Base-by-base conservation (phyloP, 1,284 basidiomycete genomes). In the Laetiporus sulphureus region DNA sequence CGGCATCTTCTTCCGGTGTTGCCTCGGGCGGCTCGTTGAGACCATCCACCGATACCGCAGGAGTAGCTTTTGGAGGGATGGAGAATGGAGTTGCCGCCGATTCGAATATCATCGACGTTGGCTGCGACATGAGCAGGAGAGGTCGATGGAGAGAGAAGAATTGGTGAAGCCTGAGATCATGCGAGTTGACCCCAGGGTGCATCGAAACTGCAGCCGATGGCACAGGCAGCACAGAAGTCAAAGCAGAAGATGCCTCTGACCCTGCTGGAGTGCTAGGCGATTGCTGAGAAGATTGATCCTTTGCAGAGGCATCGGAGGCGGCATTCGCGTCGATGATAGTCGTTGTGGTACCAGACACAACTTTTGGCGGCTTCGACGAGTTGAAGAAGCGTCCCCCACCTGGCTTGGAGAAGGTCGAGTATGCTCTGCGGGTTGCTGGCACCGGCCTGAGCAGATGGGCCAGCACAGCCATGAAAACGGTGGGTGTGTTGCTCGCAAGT, bases 81-180 rank as follows among this genome's bases (percentile, higher is more conserved):
- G 47, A 39, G 18, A 61, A 52, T 7, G 50, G 39, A 1, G 50
- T 36, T 4, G 59, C 61, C 11, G 67, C 56, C n/a, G 72, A 58
- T 15, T 77, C 69, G 53, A 88, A 76, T 41, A 86, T 71, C 21
- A 71, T 54, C 4, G 73, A 59, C 0, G 65, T 49, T 0, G 84
- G 75, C 48, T 79, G 72, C 20, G 71, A 64, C 32, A 88, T 66
- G 18, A 83, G 71, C 13, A 87, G 73, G 3, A 88, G 68, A 1
- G 85, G 85, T 23, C 86, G 72, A 52, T 88, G 78, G 29, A 85
- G 63, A 3, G 85, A 77, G 64, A 89, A 89, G 62, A 89, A 89
- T 44, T 83, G 81, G 54, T 87, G 83, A 12, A 86, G 69, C 52
- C 77, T 80, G 59, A 83, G 78, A 49, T 85, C 83, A 49, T 79